phyloP scores from a whole-genome alignment of 108 stramenopile genomes.

The Discostella stelligeroides region DNA sequence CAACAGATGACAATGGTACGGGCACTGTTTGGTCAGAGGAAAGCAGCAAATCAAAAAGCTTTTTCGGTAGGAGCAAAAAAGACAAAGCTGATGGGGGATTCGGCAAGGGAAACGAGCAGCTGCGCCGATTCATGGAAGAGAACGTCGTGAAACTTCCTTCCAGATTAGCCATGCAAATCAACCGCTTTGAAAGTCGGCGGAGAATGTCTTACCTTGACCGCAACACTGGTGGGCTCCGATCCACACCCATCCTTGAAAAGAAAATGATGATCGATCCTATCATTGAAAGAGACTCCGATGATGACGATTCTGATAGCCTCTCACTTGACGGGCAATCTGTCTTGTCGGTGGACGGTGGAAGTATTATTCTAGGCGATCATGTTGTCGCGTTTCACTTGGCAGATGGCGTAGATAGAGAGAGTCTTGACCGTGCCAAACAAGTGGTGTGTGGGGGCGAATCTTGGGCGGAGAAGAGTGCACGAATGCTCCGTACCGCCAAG shows the following conservation, averaged over 20 bases:
- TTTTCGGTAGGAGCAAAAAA: constrained; percentile 21
- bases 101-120: constrained; percentile 46
- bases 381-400: constrained; percentile 55
- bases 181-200: constrained; percentile 53
- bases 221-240: constrained; percentile 22
- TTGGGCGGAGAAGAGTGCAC: constrained; percentile 86
- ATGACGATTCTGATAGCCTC: constrained; percentile 48
- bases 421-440: constrained; percentile 68
- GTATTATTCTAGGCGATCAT: constrained; percentile 57
- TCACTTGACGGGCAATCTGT: constrained; percentile 51
- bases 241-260: constrained; percentile 16
- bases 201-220: constrained; percentile 48
- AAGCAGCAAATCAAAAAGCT: constrained; percentile 1
- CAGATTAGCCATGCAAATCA: constrained; percentile 57
- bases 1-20: constrained; percentile 45
- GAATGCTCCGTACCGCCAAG: constrained; percentile 66
- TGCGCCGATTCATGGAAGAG: constrained; percentile 52
- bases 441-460: constrained; percentile 78
- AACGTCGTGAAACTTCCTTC: constrained; percentile 66
- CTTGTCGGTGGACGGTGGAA: constrained; percentile 61
- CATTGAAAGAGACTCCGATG: constrained; percentile 37
- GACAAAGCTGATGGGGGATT: constrained; percentile 3
- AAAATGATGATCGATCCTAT: constrained; percentile 37
- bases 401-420: constrained; percentile 69
- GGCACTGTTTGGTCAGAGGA: constrained; percentile 54